These are phyloP conservation scores for Candida berthetii DNA, from an alignment of 805 yeast species.

Conservation along the genomic window DNA sequence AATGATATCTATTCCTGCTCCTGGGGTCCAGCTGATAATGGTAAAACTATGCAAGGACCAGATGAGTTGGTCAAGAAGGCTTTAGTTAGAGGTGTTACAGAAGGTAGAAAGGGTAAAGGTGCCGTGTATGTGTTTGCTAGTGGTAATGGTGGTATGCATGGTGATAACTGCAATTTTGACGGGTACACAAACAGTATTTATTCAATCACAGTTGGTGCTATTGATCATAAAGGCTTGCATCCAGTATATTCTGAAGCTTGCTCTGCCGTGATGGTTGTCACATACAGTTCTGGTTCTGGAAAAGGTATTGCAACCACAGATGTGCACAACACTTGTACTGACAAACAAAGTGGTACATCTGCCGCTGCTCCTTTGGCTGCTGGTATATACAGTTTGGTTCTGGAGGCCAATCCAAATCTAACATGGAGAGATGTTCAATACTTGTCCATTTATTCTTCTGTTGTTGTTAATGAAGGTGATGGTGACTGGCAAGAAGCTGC, in stretches of 20 bases:
- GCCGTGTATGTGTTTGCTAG: constrained; percentile 91
- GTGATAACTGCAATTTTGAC: constrained; percentile 93
- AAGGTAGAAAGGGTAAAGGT: constrained; percentile 80
- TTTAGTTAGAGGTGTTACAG: constrained; percentile 73
- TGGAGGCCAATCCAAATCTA: constrained; percentile 77
- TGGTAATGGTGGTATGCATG: constrained; percentile 83
- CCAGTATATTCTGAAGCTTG: constrained; percentile 92
- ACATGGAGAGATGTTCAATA: constrained; percentile 97
- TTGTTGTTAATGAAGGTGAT: constrained; percentile 59
- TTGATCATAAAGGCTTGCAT: constrained; percentile 80
- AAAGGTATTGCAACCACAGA: constrained; percentile 90
- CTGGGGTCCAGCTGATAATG: constrained; percentile 98
- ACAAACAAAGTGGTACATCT: constrained; percentile 89
- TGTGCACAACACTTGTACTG: constrained; percentile 61
- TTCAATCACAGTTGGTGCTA: constrained; percentile 91
- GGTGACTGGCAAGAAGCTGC: constrained; percentile 72
- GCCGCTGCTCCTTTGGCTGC: constrained; percentile 99
- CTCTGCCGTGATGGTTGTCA: constrained; percentile 89
- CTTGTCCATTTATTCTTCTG: constrained; percentile 65
- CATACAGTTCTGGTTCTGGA: constrained; percentile 87
- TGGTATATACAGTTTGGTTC: constrained; percentile 81
- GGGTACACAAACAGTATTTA: constrained; percentile 96
- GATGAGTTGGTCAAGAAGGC: constrained; percentile 74
- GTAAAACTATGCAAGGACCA: constrained; percentile 81
- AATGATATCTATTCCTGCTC: constrained; percentile 96